Evolutionary conservation across 1,284 basidiomycete species (phyloP), one percentile per base, ranked within the genome.

Genomic region (Austroboletus olivaceoglutinosus): DNA sequence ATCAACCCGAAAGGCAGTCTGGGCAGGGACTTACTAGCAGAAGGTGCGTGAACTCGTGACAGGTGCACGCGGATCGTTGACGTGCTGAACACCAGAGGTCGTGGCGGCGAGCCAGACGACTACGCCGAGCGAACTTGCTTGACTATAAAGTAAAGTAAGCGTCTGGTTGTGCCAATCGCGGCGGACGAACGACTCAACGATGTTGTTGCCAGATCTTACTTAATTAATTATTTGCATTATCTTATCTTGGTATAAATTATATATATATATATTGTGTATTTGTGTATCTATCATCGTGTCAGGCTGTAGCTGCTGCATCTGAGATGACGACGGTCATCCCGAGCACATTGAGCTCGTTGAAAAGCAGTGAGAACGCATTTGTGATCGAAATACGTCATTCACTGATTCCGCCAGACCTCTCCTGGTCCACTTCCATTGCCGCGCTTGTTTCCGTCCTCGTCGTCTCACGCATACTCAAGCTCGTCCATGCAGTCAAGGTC

Each of bases 401-500:
- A 21, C 19, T 40, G 4, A 23, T 9, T n/a, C 23, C 10, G 22
- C 7, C 21, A 44, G 49, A 21, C 18, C n/a, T 27, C n/a, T 45
- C 47, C 7, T 52, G 47, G 44, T 38, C 47, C 6, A 31, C 47
- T 15, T 13, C 34, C 31, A 6, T 48, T n/a, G 30, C 21, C 27
- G 18, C 40, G 4, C 23, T 61, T 23, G 18, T 16, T 25, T 30
- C 22, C 4, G 18, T 57, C 23, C 10, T 57, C 39, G 30, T 54
- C 11, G 18, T 49, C 19, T 66, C 61, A 0, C 16, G 48, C 10
- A 5, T 51, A 34, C n/a, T 61, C 21, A 61, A 58, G 44, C 15
- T 61, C 22, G 21, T 45, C 16, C 36, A 23, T 23, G 47, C 18
- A 10, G 47, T 66, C 42, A 52, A 58, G 51, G 59, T 60, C 29